Evolutionary conservation across 768 basidiomycete species (phyloP), one percentile per base, ranked within the genome.

Genomic region (Hysterangium stoloniferum): DNA sequence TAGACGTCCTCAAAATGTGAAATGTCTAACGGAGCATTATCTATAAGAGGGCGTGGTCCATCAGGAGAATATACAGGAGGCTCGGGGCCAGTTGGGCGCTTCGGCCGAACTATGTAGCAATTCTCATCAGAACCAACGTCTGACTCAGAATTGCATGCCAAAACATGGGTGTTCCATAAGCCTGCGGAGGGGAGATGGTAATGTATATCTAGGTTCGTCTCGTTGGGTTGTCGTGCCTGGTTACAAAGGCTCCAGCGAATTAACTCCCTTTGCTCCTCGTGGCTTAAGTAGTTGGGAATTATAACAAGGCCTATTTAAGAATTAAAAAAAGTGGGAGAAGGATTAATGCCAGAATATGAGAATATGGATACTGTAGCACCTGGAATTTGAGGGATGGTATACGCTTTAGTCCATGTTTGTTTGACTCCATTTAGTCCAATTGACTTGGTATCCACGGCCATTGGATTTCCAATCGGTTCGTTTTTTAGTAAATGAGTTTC

Each of bases 151-250:
- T 28, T 5, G 6, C 13, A 17, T 52, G 69, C 65, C n/a, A 55
- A 52, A 29, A 57, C 62, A 63, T 71, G 75, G 2, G 76, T 66
- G 35, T 79, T 77, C 92, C 95, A 99, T 20, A 97, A 64, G 11
- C 93, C 88, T 9, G 78, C 68, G 15, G 64, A 44, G 0, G 95
- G 94, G 6, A 96, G 70, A 36, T 70, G 40, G 59, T 95, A 96
- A 64, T 97, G 95, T 0, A 80, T 77, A 50, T 94, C 86, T 19
- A 97, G 80, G 57, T 92, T 95, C 0, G 90, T 94, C 49, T 86
- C 83, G 62, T 96, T 96, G 0, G 91, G 89, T 32, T 73, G 66
- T 2, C 74, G 72, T 1, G 93, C 85, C 57, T 94, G 90, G 17
- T 84, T 75, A 8, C 71, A 61, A 6, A 99, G 77, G 20, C 87